Base-by-base conservation (phyloP, 352 stramenopile genomes). In the Phytophthora megakarya region DNA sequence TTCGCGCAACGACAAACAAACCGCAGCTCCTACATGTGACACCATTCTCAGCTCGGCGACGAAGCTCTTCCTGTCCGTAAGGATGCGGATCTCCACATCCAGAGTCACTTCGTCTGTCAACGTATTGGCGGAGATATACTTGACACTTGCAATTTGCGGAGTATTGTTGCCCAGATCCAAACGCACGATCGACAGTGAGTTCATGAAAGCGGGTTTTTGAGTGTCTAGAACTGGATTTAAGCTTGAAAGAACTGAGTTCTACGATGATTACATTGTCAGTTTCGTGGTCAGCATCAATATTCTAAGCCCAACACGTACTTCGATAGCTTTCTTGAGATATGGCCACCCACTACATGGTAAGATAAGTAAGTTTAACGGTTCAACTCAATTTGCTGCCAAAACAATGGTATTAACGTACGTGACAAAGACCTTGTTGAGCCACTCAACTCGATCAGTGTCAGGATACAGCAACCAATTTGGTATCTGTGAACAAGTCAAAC, bases 371-470 rank as follows among this genome's bases (percentile, higher is more conserved):
- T 44, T 48, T 9, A 22, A 37, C 15, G 5, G 26, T 38, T 35
- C 26, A 47, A 44, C 23, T 13, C 13, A 37, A 22, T 8, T 18
- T 25, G 16, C 22, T 26, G 25, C 37, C 5, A 30, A 9, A 37
- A 52, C 18, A 22, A 11, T 39, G 43, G 21, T 18, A 32, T 16
- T 30, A 7, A 62, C 73, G 40, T 65, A 76, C 57, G 61, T 70
- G 52, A 72, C 61, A 47, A 93, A 82, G 4, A 89, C 82, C 58
- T 85, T 86, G 63, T 93, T 93, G 53, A 93, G 75, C 84, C 84
- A 93, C 25, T 89, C 77, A 40, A 88, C 80, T 50, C 82, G 80
- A 60, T 93, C 84, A 18, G 89, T 72, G 38, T 93, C 84, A 3
- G 80, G 76, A 43, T 82, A 71, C 12, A 73, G 66, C 42, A 84